Conservation (phyloP, 2,329 filamentous ascomycete species). For the Myriosclerotinia duriaeana region DNA sequence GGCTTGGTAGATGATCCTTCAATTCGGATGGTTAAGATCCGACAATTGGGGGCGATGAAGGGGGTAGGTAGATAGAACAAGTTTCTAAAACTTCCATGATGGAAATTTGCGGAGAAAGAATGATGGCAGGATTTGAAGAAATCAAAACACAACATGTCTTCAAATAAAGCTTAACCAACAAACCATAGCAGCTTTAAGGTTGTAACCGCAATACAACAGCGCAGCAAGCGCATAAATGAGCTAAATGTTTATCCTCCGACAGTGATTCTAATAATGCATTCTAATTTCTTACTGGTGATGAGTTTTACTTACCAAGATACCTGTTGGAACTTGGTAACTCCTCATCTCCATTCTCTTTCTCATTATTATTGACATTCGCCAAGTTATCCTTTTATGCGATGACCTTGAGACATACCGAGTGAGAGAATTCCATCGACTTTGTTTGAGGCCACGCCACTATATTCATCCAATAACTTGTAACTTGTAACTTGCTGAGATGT, state of each 20-base stretch:
- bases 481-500: not conserved
- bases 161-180: slow-evolving; percentile 16
- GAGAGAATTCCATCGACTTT: slow-evolving; percentile 13
- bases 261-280: too few relatives aligned
- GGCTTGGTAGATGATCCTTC: not conserved
- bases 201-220: slow-evolving; percentile 11
- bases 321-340: not conserved
- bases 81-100: slow-evolving; percentile 22
- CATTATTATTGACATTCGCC: not conserved
- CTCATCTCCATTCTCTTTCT: not conserved
- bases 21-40: slow-evolving; percentile 6
- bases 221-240: slow-evolving; percentile 5
- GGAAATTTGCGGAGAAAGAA: slow-evolving; percentile 13
- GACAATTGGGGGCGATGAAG: slow-evolving; percentile 1
- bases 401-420: slow-evolving; percentile 22
- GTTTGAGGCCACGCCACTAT: slow-evolving; percentile 17
- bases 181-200: not conserved
- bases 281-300: not conserved
- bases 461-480: slow-evolving; percentile 5
- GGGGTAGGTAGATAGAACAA: slow-evolving; percentile 17
- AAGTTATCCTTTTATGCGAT: slow-evolving; percentile 13
- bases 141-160: slow-evolving; percentile 20
- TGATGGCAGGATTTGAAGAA: slow-evolving; percentile 10
- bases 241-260: slow-evolving; percentile 7
- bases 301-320: slow-evolving; percentile 6